Evolutionary conservation across 257 asterid species (phyloP), one percentile per base, ranked within the genome.

Genomic region (Osmanthus fragrans): DNA sequence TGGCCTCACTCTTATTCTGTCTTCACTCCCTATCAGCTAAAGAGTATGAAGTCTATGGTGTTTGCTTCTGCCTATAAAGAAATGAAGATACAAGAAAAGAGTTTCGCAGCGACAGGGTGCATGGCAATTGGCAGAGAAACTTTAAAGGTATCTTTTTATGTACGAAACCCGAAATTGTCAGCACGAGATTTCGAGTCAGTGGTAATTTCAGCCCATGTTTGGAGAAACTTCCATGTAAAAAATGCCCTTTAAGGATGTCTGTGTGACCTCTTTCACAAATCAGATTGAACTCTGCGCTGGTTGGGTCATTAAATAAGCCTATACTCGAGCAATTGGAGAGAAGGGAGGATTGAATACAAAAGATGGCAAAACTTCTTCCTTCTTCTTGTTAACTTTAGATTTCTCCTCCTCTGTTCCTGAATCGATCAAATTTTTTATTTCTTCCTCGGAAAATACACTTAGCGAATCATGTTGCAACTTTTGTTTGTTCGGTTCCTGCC

Each of bases 271-370:
- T 45, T 45, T 45, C 54, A 45, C 5, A 45, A 45, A 13, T 13
- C 54, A 45, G 54, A 13, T 45, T 23, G 12, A 56, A 19, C 30
- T 56, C 65, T 56, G 30, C 18, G 0, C n/a, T 25, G 33, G 2
- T 30, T 34, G 21, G 73, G 54, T 58, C 51, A 13, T 51, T 72
- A 47, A 68, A 64, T 74, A 68, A 77, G 58, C 68, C 84, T 92
- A 94, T 13, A 88, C 97, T 60, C 98, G 90, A 81, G 90, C 84
- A 68, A 95, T 90, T 1, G 99, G 97, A 79, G 99, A 95, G 84
- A 95, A 93, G 0, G 98, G 98, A 8, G 99, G 98, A 76, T 90
- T 86, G 76, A 91, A 68, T 4, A 81, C 83, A 56, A 95, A 93
- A 77, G 96, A 89, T 42, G 97, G 90, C 80, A 90, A 19, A 5